These are phyloP conservation scores for Chaetomium tenue DNA, from an alignment of 495 filamentous ascomycete species.

Conservation along the genomic window DNA sequence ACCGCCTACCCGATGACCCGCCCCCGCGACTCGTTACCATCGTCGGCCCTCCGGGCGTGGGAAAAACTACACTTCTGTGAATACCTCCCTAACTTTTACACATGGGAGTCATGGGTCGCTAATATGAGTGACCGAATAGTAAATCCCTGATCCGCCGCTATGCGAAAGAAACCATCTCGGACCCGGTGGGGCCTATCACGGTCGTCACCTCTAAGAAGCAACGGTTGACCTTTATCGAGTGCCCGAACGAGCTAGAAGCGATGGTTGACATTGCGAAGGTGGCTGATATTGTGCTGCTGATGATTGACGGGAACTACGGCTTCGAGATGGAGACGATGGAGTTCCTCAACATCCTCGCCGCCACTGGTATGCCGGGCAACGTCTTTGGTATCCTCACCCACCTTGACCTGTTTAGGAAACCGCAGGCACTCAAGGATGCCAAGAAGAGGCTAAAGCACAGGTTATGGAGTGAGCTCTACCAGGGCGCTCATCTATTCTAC, in stretches of 20 bases:
- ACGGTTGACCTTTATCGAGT: conserved; percentile 93
- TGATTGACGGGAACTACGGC: conserved; percentile 98
- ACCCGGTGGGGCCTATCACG: conserved; percentile 87
- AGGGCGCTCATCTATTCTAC: conserved; percentile 95
- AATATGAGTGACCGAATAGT: conserved; percentile 13
- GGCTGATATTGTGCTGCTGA: conserved; percentile 90
- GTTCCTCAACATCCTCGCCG: conserved; percentile 84
- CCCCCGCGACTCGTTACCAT: conserved; percentile 88
- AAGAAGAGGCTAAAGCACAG: conserved; percentile 96
- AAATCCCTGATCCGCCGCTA: conserved; percentile 94
- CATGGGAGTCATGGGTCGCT: not conserved
- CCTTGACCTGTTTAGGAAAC: conserved; percentile 91
- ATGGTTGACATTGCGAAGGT: conserved; percentile 97
- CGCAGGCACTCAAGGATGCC: conserved; percentile 78
- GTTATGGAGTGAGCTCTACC: conserved; percentile 94
- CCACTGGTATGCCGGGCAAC: conserved; percentile 95
- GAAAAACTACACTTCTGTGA: conserved; percentile 57
- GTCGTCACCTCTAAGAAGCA: conserved; percentile 92
- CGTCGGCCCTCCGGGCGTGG: conserved; percentile 89
- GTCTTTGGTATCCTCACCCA: conserved; percentile 97
- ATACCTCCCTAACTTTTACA: no score
- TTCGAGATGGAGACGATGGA: conserved; percentile 99
- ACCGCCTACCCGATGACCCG: conserved; percentile 92
- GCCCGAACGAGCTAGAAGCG: conserved; percentile 86
- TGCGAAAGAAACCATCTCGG: conserved; percentile 87